A percentile compares a stretch with the other conserved stretches of the same genome.
phyloP scores from a whole-genome alignment of 2,329 filamentous ascomycete species.

The Penicillium sp. region DNA sequence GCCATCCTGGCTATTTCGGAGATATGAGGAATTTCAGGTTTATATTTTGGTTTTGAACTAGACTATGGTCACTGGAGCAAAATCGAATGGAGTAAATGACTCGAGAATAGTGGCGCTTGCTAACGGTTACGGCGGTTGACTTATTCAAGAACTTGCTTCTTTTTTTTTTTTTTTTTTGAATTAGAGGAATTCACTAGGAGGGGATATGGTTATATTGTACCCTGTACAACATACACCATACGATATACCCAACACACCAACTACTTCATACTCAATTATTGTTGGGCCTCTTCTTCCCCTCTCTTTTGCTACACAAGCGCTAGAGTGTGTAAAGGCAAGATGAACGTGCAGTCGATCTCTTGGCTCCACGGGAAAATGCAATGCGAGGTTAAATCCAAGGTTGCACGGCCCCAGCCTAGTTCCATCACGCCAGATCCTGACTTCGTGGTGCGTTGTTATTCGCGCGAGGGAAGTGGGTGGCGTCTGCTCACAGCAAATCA shows the following conservation, averaged over 20 bases:
- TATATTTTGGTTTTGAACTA: background rate
- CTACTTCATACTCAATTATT: background rate
- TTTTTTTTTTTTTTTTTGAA: background rate
- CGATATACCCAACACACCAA: background rate
- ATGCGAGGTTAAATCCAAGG: conserved; percentile 30
- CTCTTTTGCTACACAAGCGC: conserved; percentile 3
- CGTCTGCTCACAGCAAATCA: conserved; percentile 7
- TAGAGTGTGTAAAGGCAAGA: conserved; percentile 17
- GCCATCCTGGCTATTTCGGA: conserved; percentile 17
- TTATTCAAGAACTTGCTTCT: background rate
- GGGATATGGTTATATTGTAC: background rate
- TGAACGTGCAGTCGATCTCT: conserved; percentile 33
- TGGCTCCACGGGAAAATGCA: conserved; percentile 27
- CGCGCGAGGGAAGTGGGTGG: conserved; percentile 1
- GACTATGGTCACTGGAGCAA: background rate
- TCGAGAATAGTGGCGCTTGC: conserved; percentile 6
- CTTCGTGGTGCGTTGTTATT: conserved; percentile 23
- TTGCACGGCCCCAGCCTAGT: conserved; percentile 21
- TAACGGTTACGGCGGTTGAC: conserved; percentile 4
- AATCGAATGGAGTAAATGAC: background rate
- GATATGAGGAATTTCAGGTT: conserved; percentile 6
- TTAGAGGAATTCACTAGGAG: background rate
- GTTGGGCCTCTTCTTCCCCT: background rate
- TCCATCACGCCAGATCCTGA: conserved; percentile 15
- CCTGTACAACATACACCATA: background rate